Percentiles rank a stretch among this genome's conserved stretches.
Conservation (phyloP, 2,329 filamentous ascomycete species). For the Calonectria crousiana region DNA sequence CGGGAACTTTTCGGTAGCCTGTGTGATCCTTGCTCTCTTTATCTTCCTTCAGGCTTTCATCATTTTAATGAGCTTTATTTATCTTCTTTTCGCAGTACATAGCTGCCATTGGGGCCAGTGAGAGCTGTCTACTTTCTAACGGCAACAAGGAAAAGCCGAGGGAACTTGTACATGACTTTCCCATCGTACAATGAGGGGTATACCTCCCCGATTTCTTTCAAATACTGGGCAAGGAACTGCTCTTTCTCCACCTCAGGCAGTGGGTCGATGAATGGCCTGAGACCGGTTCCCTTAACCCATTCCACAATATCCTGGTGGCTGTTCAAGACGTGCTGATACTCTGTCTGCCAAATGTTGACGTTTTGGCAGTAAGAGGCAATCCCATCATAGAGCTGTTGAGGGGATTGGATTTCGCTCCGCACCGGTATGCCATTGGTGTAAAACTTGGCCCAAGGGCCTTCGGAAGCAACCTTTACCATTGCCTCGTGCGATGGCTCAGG, state of each 20-base stretch:
- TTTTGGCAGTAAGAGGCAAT: conserved; percentile 55
- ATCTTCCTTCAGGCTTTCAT: not conserved
- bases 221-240: conserved; percentile 61
- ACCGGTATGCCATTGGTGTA: conserved; percentile 48
- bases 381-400: conserved; percentile 61
- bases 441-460: conserved; percentile 52
- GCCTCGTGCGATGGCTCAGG: conserved; percentile 60
- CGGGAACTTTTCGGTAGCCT: not conserved
- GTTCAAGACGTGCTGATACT: conserved; percentile 65
- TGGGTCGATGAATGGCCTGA: conserved; percentile 66
- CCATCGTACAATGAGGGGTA: conserved; percentile 63
- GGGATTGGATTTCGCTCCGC: conserved; percentile 62
- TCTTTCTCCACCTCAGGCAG: conserved; percentile 55
- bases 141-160: conserved; percentile 67
- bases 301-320: conserved; percentile 65
- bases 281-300: conserved; percentile 70
- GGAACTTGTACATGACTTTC: conserved; percentile 66
- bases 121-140: not conserved
- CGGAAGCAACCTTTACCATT: conserved; percentile 58
- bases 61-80: not conserved
- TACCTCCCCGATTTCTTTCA: conserved; percentile 53
- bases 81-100: not conserved
- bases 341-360: conserved; percentile 67
- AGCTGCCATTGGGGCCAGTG: not conserved
- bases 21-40: not conserved